Evolutionary conservation across 2,329 filamentous ascomycete genomes (phyloP).

Genomic region (Aspergillus sp.): DNA sequence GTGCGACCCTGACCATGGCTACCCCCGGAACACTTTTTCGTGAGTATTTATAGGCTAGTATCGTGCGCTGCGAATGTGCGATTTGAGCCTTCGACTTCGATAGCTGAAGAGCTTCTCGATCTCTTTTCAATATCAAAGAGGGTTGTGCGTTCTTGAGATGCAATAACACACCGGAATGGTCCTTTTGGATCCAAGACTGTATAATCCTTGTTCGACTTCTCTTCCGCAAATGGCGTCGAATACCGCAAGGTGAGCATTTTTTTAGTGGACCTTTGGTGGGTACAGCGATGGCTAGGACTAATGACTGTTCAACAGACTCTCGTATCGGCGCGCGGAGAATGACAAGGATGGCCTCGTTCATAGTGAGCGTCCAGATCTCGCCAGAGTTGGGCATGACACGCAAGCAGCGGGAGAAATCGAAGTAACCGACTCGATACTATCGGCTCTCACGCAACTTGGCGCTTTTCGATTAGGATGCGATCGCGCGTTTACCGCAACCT

Average conservation of each 20-base stretch:
- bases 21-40: not conserved
- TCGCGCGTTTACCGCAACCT: conserved; percentile 53
- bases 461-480: conserved; percentile 47
- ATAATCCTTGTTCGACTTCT: conserved; percentile 9
- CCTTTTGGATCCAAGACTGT: conserved; percentile 15
- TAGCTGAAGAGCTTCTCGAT: too few species aligned
- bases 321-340: conserved; percentile 1
- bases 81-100: not conserved
- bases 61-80: not conserved
- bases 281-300: conserved; percentile 9
- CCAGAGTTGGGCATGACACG: not conserved
- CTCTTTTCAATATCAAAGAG: not conserved
- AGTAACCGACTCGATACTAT: conserved; percentile 40
- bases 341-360: not conserved
- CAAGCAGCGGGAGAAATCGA: not conserved
- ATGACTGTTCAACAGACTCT: conserved; percentile 4
- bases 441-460: conserved; percentile 56
- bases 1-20: not conserved
- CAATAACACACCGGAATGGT: conserved; percentile 18
- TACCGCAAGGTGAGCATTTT: conserved; percentile 18
- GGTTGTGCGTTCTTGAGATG: conserved; percentile 11
- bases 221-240: conserved; percentile 19
- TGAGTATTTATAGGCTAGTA: not conserved
- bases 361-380: not conserved
- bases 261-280: not conserved